Percentiles rank a stretch among this genome's conserved stretches.
phyloP scores from a whole-genome alignment of 768 basidiomycete species.

The Lanmaoa rubissima region DNA sequence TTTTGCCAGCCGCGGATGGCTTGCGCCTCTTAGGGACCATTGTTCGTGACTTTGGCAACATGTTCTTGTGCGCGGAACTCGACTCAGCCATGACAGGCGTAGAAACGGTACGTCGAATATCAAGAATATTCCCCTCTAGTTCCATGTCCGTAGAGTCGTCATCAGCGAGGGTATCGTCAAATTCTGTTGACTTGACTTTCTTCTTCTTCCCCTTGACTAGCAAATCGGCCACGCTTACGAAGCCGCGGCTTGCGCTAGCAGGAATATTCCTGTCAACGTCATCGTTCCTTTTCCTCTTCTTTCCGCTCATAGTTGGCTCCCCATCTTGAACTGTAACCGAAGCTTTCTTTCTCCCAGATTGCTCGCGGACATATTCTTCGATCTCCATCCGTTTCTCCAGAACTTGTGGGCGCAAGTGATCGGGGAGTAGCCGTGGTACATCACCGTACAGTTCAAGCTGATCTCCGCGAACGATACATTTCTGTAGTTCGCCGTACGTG shows the following conservation, averaged over 20 bases:
- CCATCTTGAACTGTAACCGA: conserved; percentile 24
- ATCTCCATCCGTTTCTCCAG: conserved; percentile 84
- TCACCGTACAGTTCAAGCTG: conserved; percentile 92
- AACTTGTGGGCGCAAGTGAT: conserved; percentile 69
- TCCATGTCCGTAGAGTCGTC: conserved; percentile 71
- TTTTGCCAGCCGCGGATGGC: conserved; percentile 22
- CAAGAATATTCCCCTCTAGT: conserved; percentile 54
- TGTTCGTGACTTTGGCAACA: conserved; percentile 47
- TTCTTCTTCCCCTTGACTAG: conserved; percentile 54
- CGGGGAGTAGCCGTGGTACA: conserved; percentile 81
- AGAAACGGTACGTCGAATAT: conserved; percentile 50
- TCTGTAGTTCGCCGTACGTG: conserved; percentile 86
- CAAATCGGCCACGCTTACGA: conserved; percentile 66
- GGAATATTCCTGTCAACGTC: conserved; percentile 72
- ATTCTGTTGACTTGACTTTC: conserved; percentile 38
- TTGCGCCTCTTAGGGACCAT: conserved; percentile 29
- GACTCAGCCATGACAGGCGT: conserved; percentile 39
- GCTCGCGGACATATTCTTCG: conserved; percentile 62
- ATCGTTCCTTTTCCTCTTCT: conserved; percentile 71
- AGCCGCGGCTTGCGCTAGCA: conserved; percentile 63
- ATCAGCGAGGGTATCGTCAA: conserved; percentile 49
- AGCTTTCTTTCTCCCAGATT: conserved; percentile 36
- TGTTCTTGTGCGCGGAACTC: conserved; percentile 35
- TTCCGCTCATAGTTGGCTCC: conserved; percentile 33
- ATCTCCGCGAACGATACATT: conserved; percentile 79